phyloP scores from a whole-genome alignment of 495 filamentous ascomycete genomes.

The Aspergillus sclerotiicarbonarius region DNA sequence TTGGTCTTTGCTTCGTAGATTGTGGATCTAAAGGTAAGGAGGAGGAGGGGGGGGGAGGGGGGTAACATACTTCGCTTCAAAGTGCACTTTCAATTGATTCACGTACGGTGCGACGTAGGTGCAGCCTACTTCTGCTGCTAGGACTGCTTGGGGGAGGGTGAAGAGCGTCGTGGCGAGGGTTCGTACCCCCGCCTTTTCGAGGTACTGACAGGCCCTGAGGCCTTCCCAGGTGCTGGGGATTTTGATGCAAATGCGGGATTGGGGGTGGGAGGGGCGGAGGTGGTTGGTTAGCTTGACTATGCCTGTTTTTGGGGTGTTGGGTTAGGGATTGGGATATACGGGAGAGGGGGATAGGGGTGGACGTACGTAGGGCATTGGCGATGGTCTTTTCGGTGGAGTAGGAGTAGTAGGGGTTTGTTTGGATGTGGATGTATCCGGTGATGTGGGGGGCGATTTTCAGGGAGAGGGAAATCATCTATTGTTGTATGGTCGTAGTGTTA shows the following conservation, averaged over 20 bases:
- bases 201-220: conserved; percentile 56
- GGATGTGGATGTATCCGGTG: conserved; percentile 56
- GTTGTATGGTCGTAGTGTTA: neutral
- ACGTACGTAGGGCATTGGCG: conserved; percentile 54
- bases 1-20: too few relatives aligned
- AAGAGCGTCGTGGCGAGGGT: conserved; percentile 64
- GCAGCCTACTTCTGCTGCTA: conserved; percentile 56
- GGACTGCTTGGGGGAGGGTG: conserved; percentile 54
- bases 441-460: conserved; percentile 52
- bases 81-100: conserved; percentile 62
- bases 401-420: conserved; percentile 58
- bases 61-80: conserved; percentile 47
- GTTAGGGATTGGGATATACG: neutral
- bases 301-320: conserved; percentile 28
- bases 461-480: conserved; percentile 53
- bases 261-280: conserved; percentile 47
- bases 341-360: neutral
- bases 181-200: conserved; percentile 50
- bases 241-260: conserved; percentile 58
- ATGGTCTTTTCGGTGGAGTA: conserved; percentile 53
- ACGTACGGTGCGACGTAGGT: conserved; percentile 63
- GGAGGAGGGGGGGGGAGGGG: neutral
- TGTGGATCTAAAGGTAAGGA: neutral
- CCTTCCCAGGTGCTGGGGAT: conserved; percentile 65
- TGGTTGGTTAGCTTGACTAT: conserved; percentile 47